Conservation (phyloP, 345 rosid species). For the Litchi chinensis region DNA sequence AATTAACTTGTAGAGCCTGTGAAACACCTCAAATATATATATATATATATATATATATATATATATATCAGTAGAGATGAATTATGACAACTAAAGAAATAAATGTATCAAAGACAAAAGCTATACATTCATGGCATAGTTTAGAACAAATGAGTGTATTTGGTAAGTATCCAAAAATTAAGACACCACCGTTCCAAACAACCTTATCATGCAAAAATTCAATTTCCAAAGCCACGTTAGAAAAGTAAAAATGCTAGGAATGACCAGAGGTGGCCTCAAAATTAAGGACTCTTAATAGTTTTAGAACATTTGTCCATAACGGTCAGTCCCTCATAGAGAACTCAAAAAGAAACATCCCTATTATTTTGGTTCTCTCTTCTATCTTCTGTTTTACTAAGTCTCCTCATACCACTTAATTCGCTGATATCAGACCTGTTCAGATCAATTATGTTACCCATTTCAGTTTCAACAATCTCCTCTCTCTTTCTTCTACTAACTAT, state of each 20-base stretch:
- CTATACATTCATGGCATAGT: too few relatives aligned
- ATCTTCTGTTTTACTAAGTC: conserved; percentile 41
- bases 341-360: conserved; percentile 15
- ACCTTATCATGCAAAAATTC: neutral
- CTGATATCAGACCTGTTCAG: conserved; percentile 46
- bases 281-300: neutral
- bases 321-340: neutral
- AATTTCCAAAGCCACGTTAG: neutral
- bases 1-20: too few relatives aligned
- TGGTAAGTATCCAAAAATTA: too few relatives aligned
- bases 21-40: too few relatives aligned
- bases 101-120: too few relatives aligned
- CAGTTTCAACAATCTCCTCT: conserved; percentile 26
- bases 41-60: too few relatives aligned
- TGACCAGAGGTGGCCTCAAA: conserved; percentile 16
- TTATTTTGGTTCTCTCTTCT: conserved; percentile 15
- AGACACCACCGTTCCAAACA: too few relatives aligned
- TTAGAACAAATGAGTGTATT: too few relatives aligned
- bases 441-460: conserved; percentile 28
- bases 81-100: too few relatives aligned
- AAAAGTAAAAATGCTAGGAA: too few relatives aligned
- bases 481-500: neutral
- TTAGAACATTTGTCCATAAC: conserved; percentile 30
- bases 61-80: too few relatives aligned
- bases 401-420: conserved; percentile 49